These are phyloP conservation scores for Aegilops sharonensis DNA, from an alignment of 176 grass and related monocot species.

Conservation along the genomic window DNA sequence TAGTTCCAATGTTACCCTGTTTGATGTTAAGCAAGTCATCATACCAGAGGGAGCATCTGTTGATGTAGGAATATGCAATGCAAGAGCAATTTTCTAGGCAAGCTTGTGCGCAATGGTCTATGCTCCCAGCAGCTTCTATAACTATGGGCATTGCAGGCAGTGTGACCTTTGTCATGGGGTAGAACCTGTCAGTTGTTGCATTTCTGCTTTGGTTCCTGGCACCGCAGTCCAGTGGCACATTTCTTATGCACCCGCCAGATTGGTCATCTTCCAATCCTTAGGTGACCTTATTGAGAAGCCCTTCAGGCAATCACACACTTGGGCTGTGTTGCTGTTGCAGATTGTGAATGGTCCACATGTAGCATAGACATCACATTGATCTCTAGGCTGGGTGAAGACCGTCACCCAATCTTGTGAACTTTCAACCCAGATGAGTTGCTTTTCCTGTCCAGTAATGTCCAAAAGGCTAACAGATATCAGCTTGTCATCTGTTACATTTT, in stretches of 20 bases:
- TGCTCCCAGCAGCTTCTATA: neutral
- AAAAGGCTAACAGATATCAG: conserved; percentile 9
- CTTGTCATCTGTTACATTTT: neutral
- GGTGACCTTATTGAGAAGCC: conserved; percentile 38
- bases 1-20: neutral
- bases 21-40: conserved; percentile 41
- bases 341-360: conserved; percentile 52
- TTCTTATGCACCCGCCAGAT: conserved; percentile 47
- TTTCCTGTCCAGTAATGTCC: conserved; percentile 27
- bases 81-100: conserved; percentile 50
- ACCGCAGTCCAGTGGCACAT: conserved; percentile 35
- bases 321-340: conserved; percentile 16
- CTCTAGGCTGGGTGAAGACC: conserved; percentile 23
- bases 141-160: conserved; percentile 31
- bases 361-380: conserved; percentile 38
- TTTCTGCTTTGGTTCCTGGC: conserved; percentile 6
- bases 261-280: conserved; percentile 41
- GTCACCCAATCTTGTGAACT: conserved; percentile 4
- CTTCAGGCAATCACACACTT: conserved; percentile 38
- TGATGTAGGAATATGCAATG: conserved; percentile 45
- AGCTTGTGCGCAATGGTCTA: conserved; percentile 36
- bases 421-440: conserved; percentile 28
- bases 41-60: conserved; percentile 42
- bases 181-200: conserved; percentile 37
- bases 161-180: conserved; percentile 9